A percentile compares a stretch with the other conserved stretches of the same genome.
Evolutionary conservation across 2,329 filamentous ascomycete species (phyloP).

Genomic region (Colletotrichum coccodes): DNA sequence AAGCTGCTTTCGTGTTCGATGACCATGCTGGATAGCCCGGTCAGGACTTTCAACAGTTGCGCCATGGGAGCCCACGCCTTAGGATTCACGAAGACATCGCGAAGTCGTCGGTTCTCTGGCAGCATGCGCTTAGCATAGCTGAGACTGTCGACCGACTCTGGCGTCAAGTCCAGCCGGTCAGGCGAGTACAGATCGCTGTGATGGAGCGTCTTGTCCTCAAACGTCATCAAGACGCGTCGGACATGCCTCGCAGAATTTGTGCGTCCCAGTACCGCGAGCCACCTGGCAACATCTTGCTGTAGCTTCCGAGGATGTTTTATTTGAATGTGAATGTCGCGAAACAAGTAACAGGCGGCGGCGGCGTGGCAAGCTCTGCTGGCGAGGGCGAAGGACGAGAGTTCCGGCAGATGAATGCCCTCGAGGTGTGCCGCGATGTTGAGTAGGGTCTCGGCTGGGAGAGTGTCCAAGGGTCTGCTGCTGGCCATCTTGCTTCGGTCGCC

Average conservation of each 20-base stretch:
- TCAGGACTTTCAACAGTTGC: background rate
- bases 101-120: background rate
- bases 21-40: background rate
- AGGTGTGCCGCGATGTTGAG: slow-evolving; percentile 5
- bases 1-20: slow-evolving; percentile 10
- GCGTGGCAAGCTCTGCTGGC: background rate
- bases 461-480: background rate
- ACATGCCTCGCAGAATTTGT: slow-evolving; percentile 2
- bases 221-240: background rate
- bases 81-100: slow-evolving; percentile 2
- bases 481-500: background rate
- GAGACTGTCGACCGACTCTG: background rate
- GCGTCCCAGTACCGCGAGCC: background rate
- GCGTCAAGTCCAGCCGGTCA: background rate
- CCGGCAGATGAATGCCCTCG: background rate
- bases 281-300: background rate
- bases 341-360: background rate
- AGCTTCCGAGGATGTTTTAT: background rate
- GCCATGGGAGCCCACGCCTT: slow-evolving; percentile 1
- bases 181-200: slow-evolving; percentile 10
- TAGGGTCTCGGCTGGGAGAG: slow-evolving; percentile 14
- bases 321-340: background rate
- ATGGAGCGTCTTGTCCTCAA: background rate
- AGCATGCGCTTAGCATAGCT: background rate
- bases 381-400: slow-evolving; percentile 8